Conservation (phyloP, 768 basidiomycete genomes). For the Gyrodon lividus region DNA sequence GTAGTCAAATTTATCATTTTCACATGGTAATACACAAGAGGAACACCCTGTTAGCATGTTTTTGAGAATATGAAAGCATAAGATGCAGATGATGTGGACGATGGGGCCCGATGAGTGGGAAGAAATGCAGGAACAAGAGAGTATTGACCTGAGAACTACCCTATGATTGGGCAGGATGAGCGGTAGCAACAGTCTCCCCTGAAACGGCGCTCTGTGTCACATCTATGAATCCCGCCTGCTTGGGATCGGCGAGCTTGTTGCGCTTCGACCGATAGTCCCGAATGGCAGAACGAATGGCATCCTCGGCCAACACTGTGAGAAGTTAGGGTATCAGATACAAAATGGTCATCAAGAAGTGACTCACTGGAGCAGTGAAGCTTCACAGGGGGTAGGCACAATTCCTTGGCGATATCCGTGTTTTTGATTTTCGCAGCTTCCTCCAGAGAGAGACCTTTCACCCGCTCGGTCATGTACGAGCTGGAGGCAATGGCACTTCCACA, state of each 20-base stretch:
- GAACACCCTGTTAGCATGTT: background rate
- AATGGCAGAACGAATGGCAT: slow-evolving; percentile 98
- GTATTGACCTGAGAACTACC: background rate
- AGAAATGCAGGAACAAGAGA: background rate
- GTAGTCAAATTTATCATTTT: slow-evolving; percentile 4
- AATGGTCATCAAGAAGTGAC: slow-evolving; percentile 29
- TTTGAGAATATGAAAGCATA: slow-evolving; percentile 18
- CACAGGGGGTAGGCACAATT: slow-evolving; percentile 91
- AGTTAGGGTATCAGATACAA: slow-evolving; percentile 23
- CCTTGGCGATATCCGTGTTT: slow-evolving; percentile 99
- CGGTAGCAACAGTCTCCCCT: slow-evolving; percentile 53
- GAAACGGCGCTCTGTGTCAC: slow-evolving; percentile 58
- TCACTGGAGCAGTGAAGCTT: slow-evolving; percentile 93
- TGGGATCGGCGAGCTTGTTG: slow-evolving; percentile 45
- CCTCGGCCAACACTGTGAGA: slow-evolving; percentile 86
- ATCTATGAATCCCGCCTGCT: slow-evolving; percentile 67
- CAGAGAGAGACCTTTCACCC: slow-evolving; percentile 89
- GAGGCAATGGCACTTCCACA: slow-evolving; percentile 98
- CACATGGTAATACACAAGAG: slow-evolving; percentile 5
- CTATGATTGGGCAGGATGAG: slow-evolving; percentile 42
- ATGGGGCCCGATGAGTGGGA: background rate
- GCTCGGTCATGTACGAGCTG: slow-evolving; percentile 98
- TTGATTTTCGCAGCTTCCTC: slow-evolving; percentile 96
- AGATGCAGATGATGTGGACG: slow-evolving; percentile 10
- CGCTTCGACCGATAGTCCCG: slow-evolving; percentile 93